Evolutionary conservation across 2,329 filamentous ascomycete species (phyloP).

Genomic region (Aspergillus sp.): DNA sequence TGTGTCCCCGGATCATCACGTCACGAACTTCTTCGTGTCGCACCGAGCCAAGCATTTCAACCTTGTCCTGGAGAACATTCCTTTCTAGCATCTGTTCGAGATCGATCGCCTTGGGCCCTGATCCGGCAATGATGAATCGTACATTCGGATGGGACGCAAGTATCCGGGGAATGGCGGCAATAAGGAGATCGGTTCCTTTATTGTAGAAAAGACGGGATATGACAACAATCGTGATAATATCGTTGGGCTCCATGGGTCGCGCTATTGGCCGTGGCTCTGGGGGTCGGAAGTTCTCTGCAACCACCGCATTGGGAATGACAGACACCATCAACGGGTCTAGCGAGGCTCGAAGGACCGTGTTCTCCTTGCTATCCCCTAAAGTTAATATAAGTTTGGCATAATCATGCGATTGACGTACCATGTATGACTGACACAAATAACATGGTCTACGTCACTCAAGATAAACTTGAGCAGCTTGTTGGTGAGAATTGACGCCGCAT

Average conservation of each 20-base stretch:
- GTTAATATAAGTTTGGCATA: slow-evolving; percentile 5
- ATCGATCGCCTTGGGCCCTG: slow-evolving; percentile 94
- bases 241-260: slow-evolving; percentile 73
- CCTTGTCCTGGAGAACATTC: slow-evolving; percentile 88
- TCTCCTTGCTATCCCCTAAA: slow-evolving; percentile 73
- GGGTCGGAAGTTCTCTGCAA: slow-evolving; percentile 92
- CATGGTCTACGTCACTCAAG: slow-evolving; percentile 94
- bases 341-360: slow-evolving; percentile 90
- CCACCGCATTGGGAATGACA: slow-evolving; percentile 95
- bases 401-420: slow-evolving; percentile 58
- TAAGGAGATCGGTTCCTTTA: slow-evolving; percentile 96
- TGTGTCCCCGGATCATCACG: slow-evolving; percentile 95
- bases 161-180: slow-evolving; percentile 90
- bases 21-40: slow-evolving; percentile 95
- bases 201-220: slow-evolving; percentile 98
- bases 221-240: slow-evolving; percentile 93
- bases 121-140: slow-evolving; percentile 94
- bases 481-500: slow-evolving; percentile 90
- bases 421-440: slow-evolving; percentile 97
- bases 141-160: slow-evolving; percentile 87
- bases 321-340: slow-evolving; percentile 96
- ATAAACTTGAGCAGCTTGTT: slow-evolving; percentile 98
- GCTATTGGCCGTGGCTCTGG: slow-evolving; percentile 58
- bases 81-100: slow-evolving; percentile 97
- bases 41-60: slow-evolving; percentile 87